Evolutionary conservation across 495 filamentous ascomycete species (phyloP).

Genomic region (Choiromyces venosus): DNA sequence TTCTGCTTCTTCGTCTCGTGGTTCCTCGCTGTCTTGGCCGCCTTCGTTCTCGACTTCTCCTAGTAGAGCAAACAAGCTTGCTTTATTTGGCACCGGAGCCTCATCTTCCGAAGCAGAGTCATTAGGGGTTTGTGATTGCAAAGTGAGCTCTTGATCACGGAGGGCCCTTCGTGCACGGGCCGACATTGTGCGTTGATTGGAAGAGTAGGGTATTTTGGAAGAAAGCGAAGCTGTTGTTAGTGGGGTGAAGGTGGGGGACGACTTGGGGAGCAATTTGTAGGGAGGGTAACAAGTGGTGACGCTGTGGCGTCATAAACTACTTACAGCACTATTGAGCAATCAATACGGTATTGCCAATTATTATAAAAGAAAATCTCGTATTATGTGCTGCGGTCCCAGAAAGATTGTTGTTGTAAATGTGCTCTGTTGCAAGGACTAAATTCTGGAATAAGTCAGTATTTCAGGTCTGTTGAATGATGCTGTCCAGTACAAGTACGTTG

Average conservation of each 20-base stretch:
- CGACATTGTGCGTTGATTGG: slow-evolving; percentile 26
- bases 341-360: too few relatives aligned
- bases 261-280: neutral
- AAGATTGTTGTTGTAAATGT: neutral
- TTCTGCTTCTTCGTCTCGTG: slow-evolving; percentile 47
- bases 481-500: neutral
- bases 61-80: slow-evolving; percentile 43
- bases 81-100: slow-evolving; percentile 29
- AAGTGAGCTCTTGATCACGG: slow-evolving; percentile 35
- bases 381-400: too few relatives aligned
- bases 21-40: slow-evolving; percentile 47
- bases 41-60: slow-evolving; percentile 40
- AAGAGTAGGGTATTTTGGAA: neutral
- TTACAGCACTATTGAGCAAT: too few relatives aligned
- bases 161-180: slow-evolving; percentile 38
- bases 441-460: neutral
- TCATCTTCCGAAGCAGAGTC: slow-evolving; percentile 41
- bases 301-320: neutral
- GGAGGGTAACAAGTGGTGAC: neutral
- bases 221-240: neutral
- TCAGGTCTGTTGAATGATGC: neutral
- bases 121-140: slow-evolving; percentile 15
- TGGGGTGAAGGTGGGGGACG: neutral
- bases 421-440: neutral
- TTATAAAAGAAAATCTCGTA: too few relatives aligned